These are phyloP conservation scores for Pseudocercospora cruenta DNA, from an alignment of 2,329 filamentous ascomycete genomes.

Conservation along the genomic window DNA sequence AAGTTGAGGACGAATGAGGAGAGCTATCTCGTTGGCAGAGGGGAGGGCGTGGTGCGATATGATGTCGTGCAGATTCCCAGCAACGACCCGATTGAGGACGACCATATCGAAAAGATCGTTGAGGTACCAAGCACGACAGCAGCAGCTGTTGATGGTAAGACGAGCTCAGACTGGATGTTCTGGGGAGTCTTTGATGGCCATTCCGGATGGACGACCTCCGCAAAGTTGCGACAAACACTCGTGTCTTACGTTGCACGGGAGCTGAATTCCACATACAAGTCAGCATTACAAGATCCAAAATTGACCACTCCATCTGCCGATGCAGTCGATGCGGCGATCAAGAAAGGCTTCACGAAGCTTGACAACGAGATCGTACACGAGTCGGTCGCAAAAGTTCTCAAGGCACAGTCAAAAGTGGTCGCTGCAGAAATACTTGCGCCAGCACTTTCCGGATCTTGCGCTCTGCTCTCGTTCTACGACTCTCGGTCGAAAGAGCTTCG, in stretches of 20 bases:
- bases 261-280: slow-evolving; percentile 87
- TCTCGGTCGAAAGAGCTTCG: slow-evolving; percentile 81
- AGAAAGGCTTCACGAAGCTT: slow-evolving; percentile 82
- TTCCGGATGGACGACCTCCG: slow-evolving; percentile 97
- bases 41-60: slow-evolving; percentile 89
- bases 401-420: slow-evolving; percentile 84
- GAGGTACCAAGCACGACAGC: slow-evolving; percentile 72
- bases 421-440: slow-evolving; percentile 91
- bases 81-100: slow-evolving; percentile 97
- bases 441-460: slow-evolving; percentile 94
- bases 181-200: slow-evolving; percentile 99
- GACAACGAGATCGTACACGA: slow-evolving; percentile 95
- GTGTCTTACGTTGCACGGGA: slow-evolving; percentile 93
- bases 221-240: slow-evolving; percentile 87
- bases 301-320: slow-evolving; percentile 71
- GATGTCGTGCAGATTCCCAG: slow-evolving; percentile 92
- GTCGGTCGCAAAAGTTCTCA: slow-evolving; percentile 87
- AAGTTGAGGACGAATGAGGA: slow-evolving; percentile 88
- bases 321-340: slow-evolving; percentile 87
- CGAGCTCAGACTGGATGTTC: slow-evolving; percentile 94
- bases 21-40: slow-evolving; percentile 86
- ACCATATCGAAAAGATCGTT: slow-evolving; percentile 97
- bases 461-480: slow-evolving; percentile 94
- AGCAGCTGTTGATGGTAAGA: slow-evolving; percentile 57
- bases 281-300: slow-evolving; percentile 62